A percentile compares a stretch with the other conserved stretches of the same genome.
Conservation (phyloP, 257 asterid genomes). For the Ocimum tenuiflorum region DNA sequence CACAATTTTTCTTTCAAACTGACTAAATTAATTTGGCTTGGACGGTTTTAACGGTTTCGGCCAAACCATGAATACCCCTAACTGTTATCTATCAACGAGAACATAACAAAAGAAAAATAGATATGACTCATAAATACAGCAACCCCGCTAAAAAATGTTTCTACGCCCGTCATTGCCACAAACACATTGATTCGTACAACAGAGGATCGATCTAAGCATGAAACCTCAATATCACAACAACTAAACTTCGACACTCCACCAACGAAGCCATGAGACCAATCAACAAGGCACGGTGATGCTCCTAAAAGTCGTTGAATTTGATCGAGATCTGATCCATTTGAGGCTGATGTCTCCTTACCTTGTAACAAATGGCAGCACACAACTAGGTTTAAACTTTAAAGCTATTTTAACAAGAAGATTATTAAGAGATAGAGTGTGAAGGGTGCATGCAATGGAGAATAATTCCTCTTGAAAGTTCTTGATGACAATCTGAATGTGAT, state of each 20-base stretch:
- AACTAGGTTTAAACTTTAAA: neutral
- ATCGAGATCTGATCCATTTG: conserved; percentile 57
- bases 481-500: conserved; percentile 8
- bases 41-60: too few relatives aligned
- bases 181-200: neutral
- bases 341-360: conserved; percentile 85
- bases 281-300: too few relatives aligned
- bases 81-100: too few relatives aligned
- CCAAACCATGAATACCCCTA: too few relatives aligned
- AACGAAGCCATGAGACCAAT: neutral
- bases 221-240: neutral
- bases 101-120: too few relatives aligned
- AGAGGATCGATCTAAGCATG: neutral
- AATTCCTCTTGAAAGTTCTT: neutral
- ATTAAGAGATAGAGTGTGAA: neutral
- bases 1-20: too few relatives aligned
- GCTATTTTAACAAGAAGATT: neutral
- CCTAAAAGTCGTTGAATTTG: conserved; percentile 50
- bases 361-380: neutral
- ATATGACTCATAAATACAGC: too few relatives aligned
- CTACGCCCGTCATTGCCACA: too few relatives aligned
- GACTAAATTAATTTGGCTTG: too few relatives aligned
- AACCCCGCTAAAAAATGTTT: too few relatives aligned
- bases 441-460: conserved; percentile 1
- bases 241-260: neutral